A percentile compares a stretch with the other conserved stretches of the same genome.
Conservation (phyloP, 768 basidiomycete genomes). For the Mycena maculata region DNA sequence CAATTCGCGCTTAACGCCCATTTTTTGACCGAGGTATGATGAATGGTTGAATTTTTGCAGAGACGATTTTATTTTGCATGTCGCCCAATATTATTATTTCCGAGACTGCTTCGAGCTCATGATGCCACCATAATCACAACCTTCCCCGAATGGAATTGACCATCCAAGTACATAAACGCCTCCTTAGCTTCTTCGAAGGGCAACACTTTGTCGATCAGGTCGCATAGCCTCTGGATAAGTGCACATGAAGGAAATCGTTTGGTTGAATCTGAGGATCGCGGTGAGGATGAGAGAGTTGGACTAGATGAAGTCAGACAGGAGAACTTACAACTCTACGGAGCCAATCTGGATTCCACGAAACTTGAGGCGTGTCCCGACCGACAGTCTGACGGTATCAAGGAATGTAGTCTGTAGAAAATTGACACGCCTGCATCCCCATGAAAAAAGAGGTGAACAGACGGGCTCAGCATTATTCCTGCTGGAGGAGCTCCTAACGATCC, state of each 20-base stretch:
- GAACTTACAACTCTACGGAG: conserved; percentile 51
- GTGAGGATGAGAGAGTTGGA: not conserved
- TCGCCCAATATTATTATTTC: too few species aligned
- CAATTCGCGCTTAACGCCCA: conserved; percentile 28
- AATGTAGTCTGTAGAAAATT: too few species aligned
- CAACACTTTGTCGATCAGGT: conserved; percentile 63
- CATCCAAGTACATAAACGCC: conserved; percentile 58
- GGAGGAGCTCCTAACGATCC: too few species aligned
- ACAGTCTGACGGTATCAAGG: too few species aligned
- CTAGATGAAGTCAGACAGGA: not conserved
- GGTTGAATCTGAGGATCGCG: conserved; percentile 51
- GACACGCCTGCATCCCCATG: too few species aligned
- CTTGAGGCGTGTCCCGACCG: too few species aligned
- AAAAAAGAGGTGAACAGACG: too few species aligned
- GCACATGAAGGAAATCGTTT: conserved; percentile 54
- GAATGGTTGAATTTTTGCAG: too few species aligned
- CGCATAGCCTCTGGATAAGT: conserved; percentile 46
- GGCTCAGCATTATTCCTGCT: too few species aligned
- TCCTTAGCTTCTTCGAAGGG: conserved; percentile 55
- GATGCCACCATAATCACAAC: conserved; percentile 40
- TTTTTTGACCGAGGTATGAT: too few species aligned
- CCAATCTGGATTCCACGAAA: conserved; percentile 59
- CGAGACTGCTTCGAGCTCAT: too few species aligned
- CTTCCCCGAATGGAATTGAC: conserved; percentile 63
- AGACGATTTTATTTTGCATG: too few species aligned